Base-by-base conservation (phyloP, 176 grass and related monocot species). In the Juncus inflexus region DNA sequence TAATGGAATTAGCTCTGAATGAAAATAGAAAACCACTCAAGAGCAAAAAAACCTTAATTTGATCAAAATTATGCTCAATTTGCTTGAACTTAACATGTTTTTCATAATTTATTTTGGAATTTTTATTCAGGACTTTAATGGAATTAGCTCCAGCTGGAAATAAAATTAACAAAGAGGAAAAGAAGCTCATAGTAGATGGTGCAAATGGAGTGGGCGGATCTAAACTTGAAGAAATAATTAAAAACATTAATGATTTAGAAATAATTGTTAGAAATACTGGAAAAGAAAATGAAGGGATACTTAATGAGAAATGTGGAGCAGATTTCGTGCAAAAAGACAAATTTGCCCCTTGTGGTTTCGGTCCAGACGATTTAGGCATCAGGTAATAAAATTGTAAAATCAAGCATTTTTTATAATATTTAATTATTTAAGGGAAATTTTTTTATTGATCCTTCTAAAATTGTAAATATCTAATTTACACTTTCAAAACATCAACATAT, bases 321-420 rank as follows among this genome's bases (percentile, higher is more conserved):
- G 92, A 96, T 82, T 96, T 87, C 81, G 92, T 96, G 70, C 92
- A 96, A 65, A 96, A 96, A 65, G 87, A 91, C 66, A 90, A 90
- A 58, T 77, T 88, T 71, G 52, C 67, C 73, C 92, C 92, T 45
- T 64, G 45, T 79, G 82, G 81, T 0, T 96, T 96, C 83, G 55
- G 65, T 7, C 64, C 69, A 68, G 64, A 79, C 40, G 87, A 91
- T 69, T 66, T 79, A 70, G 74, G 82, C 40, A 60, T 77, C 63
- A 96, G 87, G 92, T 91, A 50, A 76, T 52, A 51, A 52, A 0
- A 47, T 6, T 47, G 9, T 6, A 47, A 47, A 47, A 5, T 9
- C 43, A 47, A 47, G 9, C 9, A 28, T 28, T 28, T 28, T 28
- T 28, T 28, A 28, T 28, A 28, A 28, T 28, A 28, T 28, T 28